Evolutionary conservation across 176 grass and related monocot species (phyloP).

Genomic region (Oryza brachyantha): DNA sequence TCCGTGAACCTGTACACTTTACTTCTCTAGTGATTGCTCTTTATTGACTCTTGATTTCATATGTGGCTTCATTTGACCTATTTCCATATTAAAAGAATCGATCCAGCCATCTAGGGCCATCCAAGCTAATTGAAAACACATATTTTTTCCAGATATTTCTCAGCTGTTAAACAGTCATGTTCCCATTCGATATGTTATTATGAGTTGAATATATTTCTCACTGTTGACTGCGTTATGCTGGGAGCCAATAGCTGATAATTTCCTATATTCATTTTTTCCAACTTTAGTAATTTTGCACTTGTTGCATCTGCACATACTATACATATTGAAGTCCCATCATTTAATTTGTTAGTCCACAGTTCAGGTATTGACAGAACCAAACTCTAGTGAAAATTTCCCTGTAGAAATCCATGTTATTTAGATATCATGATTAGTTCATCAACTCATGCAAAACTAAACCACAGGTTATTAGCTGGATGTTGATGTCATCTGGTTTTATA

Average conservation of each 20-base stretch:
- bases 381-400: background rate
- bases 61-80: background rate
- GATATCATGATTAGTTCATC: background rate
- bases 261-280: background rate
- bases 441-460: background rate
- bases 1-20: background rate
- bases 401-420: background rate
- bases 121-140: background rate
- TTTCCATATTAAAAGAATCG: background rate
- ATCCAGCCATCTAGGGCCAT: background rate
- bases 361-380: background rate
- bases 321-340: background rate
- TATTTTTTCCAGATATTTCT: background rate
- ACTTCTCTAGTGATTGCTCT: background rate
- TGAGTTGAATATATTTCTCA: background rate
- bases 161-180: background rate
- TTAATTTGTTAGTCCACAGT: constrained; percentile 1
- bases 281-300: background rate
- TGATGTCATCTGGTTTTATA: background rate
- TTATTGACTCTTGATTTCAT: background rate
- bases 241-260: background rate
- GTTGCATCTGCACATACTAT: background rate
- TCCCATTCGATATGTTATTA: background rate
- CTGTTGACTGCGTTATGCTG: background rate
- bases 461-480: background rate